Percentiles rank a stretch among this genome's conserved stretches.
phyloP scores from a whole-genome alignment of 2,329 filamentous ascomycete genomes.

The Phoma herbarum region DNA sequence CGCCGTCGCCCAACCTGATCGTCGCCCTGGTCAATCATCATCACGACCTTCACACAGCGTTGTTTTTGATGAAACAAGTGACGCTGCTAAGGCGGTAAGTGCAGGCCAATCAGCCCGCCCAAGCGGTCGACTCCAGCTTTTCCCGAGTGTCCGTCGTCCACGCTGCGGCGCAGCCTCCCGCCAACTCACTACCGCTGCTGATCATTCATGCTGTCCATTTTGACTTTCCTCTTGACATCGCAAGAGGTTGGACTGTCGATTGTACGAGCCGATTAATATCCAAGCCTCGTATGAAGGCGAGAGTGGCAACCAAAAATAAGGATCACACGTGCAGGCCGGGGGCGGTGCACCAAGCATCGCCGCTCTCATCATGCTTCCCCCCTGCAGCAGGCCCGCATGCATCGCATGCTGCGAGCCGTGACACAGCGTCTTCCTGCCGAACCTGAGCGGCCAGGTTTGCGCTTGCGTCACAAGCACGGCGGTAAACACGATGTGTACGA shows the following conservation, averaged over 20 bases:
- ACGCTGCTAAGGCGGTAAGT: constrained; percentile 19
- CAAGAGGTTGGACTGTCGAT: background rate
- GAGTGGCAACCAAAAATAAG: constrained; percentile 31
- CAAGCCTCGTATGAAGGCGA: constrained; percentile 15
- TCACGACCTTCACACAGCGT: constrained; percentile 14
- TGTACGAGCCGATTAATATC: constrained; percentile 8
- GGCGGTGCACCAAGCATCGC: constrained; percentile 23
- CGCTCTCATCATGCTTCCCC: constrained; percentile 15
- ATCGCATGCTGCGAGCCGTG: constrained; percentile 19
- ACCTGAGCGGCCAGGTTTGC: constrained; percentile 21
- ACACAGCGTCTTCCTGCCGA: constrained; percentile 10
- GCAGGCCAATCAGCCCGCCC: constrained; percentile 19
- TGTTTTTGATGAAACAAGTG: constrained; percentile 18
- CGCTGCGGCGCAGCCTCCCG: constrained; percentile 31
- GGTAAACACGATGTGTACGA: constrained; percentile 28
- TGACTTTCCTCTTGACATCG: constrained; percentile 8
- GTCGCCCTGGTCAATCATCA: constrained; percentile 16
- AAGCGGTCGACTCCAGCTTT: constrained; percentile 16
- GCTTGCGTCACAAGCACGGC: constrained; percentile 30
- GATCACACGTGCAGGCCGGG: constrained; percentile 28
- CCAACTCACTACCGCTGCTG: constrained; percentile 24
- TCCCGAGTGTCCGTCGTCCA: constrained; percentile 15
- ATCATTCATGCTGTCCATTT: constrained; percentile 24
- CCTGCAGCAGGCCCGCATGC: constrained; percentile 20
- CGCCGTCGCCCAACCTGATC: constrained; percentile 14